phyloP scores from a whole-genome alignment of 2,329 filamentous ascomycete genomes.

The Fusarium burgessii region DNA sequence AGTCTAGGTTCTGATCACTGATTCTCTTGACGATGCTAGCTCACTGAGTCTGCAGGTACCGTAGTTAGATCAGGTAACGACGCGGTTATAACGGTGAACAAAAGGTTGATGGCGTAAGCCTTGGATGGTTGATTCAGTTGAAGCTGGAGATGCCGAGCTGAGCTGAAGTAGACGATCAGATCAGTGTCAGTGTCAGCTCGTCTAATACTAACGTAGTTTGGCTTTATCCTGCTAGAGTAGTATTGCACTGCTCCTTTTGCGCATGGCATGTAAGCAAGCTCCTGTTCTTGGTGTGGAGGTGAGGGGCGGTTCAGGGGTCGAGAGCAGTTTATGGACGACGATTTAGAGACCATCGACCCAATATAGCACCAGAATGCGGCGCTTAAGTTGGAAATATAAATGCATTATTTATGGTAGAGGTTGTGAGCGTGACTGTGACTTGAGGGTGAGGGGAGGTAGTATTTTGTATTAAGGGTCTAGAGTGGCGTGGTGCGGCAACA shows the following conservation, averaged over 20 bases:
- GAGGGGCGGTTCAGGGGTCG: slow-evolving; percentile 16
- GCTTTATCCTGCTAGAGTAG: slow-evolving; percentile 2
- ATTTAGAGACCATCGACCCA: slow-evolving; percentile 17
- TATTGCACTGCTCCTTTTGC: slow-evolving; percentile 21
- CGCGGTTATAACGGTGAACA: slow-evolving; percentile 23
- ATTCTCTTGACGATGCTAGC: slow-evolving; percentile 18
- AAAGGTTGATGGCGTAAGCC: slow-evolving; percentile 18
- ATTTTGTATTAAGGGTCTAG: slow-evolving; percentile 6
- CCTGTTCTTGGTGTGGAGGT: slow-evolving; percentile 8
- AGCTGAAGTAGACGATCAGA: not conserved
- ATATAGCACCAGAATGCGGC: slow-evolving; percentile 24
- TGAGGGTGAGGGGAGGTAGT: not conserved
- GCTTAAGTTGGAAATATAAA: slow-evolving; percentile 11
- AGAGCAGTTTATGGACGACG: slow-evolving; percentile 13
- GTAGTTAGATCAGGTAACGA: slow-evolving; percentile 26
- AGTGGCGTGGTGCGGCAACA: slow-evolving; percentile 12
- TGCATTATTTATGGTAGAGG: slow-evolving; percentile 9
- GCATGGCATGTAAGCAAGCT: slow-evolving; percentile 17
- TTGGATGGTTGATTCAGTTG: slow-evolving; percentile 17
- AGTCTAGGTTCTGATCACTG: slow-evolving; percentile 17
- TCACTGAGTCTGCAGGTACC: not conserved
- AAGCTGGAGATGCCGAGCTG: slow-evolving; percentile 10
- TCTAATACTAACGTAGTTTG: not conserved
- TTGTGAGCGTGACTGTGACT: not conserved
- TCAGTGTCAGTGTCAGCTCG: slow-evolving; percentile 1